phyloP scores from a whole-genome alignment of 2,329 filamentous ascomycete species.

The Rhexocercosporidium sp. region DNA sequence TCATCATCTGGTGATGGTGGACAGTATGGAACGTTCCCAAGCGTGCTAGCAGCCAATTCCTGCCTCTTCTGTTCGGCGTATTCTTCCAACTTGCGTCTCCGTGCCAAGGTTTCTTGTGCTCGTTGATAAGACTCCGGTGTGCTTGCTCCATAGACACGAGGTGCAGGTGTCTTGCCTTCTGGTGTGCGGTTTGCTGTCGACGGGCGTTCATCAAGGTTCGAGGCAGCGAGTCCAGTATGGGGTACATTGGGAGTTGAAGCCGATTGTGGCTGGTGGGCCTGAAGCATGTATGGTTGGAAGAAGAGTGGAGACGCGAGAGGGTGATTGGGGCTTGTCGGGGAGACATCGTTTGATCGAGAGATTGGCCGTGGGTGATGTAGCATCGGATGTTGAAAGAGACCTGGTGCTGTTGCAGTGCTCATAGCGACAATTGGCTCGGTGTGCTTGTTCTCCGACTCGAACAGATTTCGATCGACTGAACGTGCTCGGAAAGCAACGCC shows the following conservation, averaged over 20 bases:
- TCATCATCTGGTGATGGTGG: conserved; percentile 55
- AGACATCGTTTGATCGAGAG: conserved; percentile 33
- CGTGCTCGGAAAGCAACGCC: conserved; percentile 59
- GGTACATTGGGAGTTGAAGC: conserved; percentile 37
- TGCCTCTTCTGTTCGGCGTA: conserved; percentile 44
- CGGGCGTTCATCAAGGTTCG: conserved; percentile 51
- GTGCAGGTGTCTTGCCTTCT: conserved; percentile 45
- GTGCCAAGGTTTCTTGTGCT: conserved; percentile 41
- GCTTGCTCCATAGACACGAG: conserved; percentile 46
- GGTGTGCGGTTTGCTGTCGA: conserved; percentile 53
- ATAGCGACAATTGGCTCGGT: conserved; percentile 67
- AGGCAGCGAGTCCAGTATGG: conserved; percentile 34
- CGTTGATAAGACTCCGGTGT: conserved; percentile 48
- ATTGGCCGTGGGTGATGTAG: conserved; percentile 28
- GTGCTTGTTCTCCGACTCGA: conserved; percentile 66
- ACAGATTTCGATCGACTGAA: conserved; percentile 67
- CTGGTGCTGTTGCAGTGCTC: conserved; percentile 65
- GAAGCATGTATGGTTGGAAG: conserved; percentile 38
- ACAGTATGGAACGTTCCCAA: conserved; percentile 43
- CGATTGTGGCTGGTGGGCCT: conserved; percentile 33
- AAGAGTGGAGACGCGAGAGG: conserved; percentile 38
- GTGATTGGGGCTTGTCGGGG: conserved; percentile 31
- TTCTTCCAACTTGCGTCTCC: conserved; percentile 44
- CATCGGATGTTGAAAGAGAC: conserved; percentile 46
- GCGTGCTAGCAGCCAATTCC: conserved; percentile 24